Conservation (phyloP, 1,284 basidiomycete genomes). For the Cryptococcus sp. region DNA sequence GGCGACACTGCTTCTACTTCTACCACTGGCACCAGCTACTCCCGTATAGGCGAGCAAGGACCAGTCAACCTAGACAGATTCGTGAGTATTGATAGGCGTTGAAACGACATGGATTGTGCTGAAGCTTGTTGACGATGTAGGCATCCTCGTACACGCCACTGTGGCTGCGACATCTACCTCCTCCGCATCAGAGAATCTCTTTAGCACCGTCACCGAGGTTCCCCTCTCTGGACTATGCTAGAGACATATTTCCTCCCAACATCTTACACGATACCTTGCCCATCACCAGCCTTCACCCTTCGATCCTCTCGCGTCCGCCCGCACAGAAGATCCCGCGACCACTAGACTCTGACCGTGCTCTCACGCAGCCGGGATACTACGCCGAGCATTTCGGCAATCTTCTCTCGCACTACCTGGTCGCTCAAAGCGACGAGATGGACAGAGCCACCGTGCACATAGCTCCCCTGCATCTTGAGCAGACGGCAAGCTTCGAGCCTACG, state of each 20-base stretch:
- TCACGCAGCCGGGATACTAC: conserved; percentile 14
- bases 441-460: conserved; percentile 19
- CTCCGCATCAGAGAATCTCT: conserved; percentile 2
- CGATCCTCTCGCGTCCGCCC: conserved; percentile 17
- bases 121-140: conserved; percentile 3
- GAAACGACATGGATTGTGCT: not conserved
- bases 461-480: not conserved
- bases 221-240: conserved; percentile 18
- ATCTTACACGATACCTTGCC: not conserved
- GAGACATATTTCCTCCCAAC: conserved; percentile 5
- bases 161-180: conserved; percentile 25
- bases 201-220: conserved; percentile 17
- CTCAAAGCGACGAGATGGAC: conserved; percentile 14
- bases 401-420: conserved; percentile 21
- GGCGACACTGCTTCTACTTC: not conserved
- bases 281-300: conserved; percentile 5
- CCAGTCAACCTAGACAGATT: conserved; percentile 2
- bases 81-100: not conserved
- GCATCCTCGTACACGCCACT: conserved; percentile 20
- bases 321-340: not conserved
- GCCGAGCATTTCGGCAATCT: conserved; percentile 23
- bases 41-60: not conserved
- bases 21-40: not conserved
- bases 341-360: conserved; percentile 2
- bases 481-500: conserved; percentile 1